phyloP scores from a whole-genome alignment of 2,329 filamentous ascomycete species.

The Zasmidium citrigriseum region DNA sequence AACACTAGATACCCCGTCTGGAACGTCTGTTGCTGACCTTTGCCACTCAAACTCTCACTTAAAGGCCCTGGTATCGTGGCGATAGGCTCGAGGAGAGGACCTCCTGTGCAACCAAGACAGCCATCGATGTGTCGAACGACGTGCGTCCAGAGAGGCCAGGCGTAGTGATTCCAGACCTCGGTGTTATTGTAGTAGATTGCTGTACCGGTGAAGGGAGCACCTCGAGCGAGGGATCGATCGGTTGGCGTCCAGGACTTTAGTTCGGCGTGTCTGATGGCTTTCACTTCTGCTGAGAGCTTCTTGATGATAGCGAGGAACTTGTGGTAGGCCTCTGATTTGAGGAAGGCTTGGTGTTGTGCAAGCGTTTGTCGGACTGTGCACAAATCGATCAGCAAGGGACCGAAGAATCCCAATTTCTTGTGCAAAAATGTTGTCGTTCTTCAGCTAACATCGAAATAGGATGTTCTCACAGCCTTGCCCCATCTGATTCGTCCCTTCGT shows the following conservation, averaged over 20 bases:
- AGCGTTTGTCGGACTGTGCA: conserved; percentile 8
- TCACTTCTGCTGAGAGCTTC: not conserved
- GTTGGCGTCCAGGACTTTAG: conserved; percentile 12
- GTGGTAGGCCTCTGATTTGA: conserved; percentile 6
- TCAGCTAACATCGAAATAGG: not conserved
- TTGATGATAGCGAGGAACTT: conserved; percentile 4
- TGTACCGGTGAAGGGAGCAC: conserved; percentile 15
- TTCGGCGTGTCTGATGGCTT: conserved; percentile 9
- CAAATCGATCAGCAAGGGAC: not conserved
- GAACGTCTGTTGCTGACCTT: conserved; percentile 3
- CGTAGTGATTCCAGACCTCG: conserved; percentile 13
- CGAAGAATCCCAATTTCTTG: not conserved
- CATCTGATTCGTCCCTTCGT: not conserved
- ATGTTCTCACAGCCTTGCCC: not conserved
- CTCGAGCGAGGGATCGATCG: conserved; percentile 12
- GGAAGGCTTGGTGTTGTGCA: conserved; percentile 11
- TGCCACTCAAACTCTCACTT: not conserved
- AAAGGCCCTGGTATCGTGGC: conserved; percentile 8
- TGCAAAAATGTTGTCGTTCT: not conserved
- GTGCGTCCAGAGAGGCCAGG: conserved; percentile 19
- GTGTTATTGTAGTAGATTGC: conserved; percentile 16
- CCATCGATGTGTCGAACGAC: conserved; percentile 14
- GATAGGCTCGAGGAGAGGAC: conserved; percentile 10
- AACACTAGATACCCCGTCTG: conserved; percentile 12
- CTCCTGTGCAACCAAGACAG: conserved; percentile 15